These are phyloP conservation scores for Chaetomium tenue DNA, from an alignment of 495 filamentous ascomycete genomes.

Conservation along the genomic window DNA sequence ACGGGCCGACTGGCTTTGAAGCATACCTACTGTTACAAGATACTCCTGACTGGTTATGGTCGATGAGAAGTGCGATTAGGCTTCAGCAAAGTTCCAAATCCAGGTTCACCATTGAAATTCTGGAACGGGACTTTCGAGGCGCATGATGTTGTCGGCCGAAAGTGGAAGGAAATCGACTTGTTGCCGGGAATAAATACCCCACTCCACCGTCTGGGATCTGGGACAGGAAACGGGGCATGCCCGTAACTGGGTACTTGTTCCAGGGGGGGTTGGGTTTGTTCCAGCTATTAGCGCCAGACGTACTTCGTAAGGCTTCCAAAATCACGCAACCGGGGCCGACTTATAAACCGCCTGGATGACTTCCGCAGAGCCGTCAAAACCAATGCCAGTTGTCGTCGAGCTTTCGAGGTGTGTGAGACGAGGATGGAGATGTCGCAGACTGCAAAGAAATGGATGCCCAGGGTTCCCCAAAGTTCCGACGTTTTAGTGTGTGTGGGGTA, in stretches of 20 bases:
- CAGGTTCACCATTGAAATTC: not conserved
- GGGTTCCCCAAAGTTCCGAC: too few species aligned
- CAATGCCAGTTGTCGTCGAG: not conserved
- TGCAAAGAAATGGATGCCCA: too few species aligned
- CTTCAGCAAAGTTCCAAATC: not conserved
- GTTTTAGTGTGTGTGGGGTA: too few species aligned
- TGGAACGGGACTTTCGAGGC: not conserved
- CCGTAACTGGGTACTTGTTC: not conserved
- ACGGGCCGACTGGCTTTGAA: too few species aligned
- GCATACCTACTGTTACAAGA: not conserved
- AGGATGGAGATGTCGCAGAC: not conserved
- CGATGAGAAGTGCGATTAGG: not conserved
- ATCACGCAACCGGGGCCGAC: not conserved
- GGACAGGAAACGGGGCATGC: too few species aligned
- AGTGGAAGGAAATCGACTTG: not conserved
- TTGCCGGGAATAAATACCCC: too few species aligned
- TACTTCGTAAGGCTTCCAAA: too few species aligned
- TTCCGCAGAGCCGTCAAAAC: not conserved
- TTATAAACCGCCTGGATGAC: not conserved
- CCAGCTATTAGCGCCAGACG: conserved; percentile 2
- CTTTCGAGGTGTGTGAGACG: not conserved
- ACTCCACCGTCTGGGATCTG: not conserved
- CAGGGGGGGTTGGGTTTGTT: too few species aligned
- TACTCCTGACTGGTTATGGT: not conserved
- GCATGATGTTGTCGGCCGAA: not conserved